Evolutionary conservation across 2,329 filamentous ascomycete species (phyloP).

Genomic region (Cryoendolithus antarcticus): DNA sequence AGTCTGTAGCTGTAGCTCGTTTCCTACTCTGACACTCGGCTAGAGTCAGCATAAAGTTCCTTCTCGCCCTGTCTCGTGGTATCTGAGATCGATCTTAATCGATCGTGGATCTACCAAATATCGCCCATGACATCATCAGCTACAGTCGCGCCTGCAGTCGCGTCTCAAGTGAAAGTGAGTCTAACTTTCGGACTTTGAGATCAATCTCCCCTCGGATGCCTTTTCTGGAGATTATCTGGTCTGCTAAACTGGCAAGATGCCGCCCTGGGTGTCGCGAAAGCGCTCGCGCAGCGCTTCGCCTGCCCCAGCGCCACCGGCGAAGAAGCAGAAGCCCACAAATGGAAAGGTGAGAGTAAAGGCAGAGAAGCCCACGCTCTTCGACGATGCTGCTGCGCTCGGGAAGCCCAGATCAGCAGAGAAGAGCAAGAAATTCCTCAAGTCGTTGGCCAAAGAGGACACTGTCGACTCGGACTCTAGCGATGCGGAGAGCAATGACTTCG

Average conservation of each 20-base stretch:
- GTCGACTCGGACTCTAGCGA: slow-evolving; percentile 29
- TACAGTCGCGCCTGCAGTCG: too few relatives aligned
- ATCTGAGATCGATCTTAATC: too few relatives aligned
- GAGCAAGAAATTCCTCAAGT: slow-evolving; percentile 24
- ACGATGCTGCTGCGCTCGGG: slow-evolving; percentile 30
- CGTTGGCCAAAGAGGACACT: slow-evolving; percentile 25
- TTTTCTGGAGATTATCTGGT: too few relatives aligned
- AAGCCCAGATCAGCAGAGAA: slow-evolving; percentile 15
- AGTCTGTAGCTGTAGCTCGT: too few relatives aligned
- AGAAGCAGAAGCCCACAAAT: slow-evolving; percentile 19
- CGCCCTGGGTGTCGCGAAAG: slow-evolving; percentile 57
- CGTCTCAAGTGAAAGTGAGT: too few relatives aligned
- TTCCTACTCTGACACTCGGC: too few relatives aligned
- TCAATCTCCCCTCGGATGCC: too few relatives aligned
- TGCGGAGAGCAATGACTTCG: slow-evolving; percentile 37
- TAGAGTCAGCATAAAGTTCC: too few relatives aligned
- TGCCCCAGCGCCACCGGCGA: slow-evolving; percentile 19
- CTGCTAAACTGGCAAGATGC: slow-evolving; percentile 37
- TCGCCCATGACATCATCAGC: too few relatives aligned
- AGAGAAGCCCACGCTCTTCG: slow-evolving; percentile 31
- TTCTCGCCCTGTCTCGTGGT: too few relatives aligned
- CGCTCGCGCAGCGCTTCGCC: slow-evolving; percentile 42
- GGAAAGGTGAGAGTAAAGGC: slow-evolving; percentile 9
- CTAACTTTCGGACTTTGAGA: too few relatives aligned
- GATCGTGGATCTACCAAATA: too few relatives aligned